These are phyloP conservation scores for Lactarius sp. DNA, from an alignment of 768 basidiomycete genomes.

Conservation along the genomic window DNA sequence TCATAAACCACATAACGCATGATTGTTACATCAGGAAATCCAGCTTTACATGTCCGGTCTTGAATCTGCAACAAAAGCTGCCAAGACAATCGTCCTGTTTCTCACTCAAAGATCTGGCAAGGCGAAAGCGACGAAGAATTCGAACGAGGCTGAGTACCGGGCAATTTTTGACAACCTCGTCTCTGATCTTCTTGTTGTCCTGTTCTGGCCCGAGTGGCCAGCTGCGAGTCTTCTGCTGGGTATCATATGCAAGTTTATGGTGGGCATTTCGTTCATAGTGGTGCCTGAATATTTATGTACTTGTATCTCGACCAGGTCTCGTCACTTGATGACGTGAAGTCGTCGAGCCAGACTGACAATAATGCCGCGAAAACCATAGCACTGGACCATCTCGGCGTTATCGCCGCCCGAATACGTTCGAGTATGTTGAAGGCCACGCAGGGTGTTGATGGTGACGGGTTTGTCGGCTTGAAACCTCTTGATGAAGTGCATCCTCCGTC, in stretches of 20 bases:
- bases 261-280: constrained; percentile 32
- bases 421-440: constrained; percentile 43
- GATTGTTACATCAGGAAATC: constrained; percentile 45
- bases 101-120: constrained; percentile 63
- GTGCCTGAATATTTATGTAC: background rate
- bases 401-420: constrained; percentile 74
- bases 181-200: constrained; percentile 77
- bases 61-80: constrained; percentile 80
- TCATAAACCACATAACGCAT: background rate
- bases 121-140: constrained; percentile 81
- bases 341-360: constrained; percentile 55
- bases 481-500: constrained; percentile 54
- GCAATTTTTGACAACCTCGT: constrained; percentile 89
- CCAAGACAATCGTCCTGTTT: constrained; percentile 60
- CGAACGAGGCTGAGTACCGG: constrained; percentile 92
- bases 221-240: constrained; percentile 78
- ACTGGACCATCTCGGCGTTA: constrained; percentile 89
- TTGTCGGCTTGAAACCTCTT: constrained; percentile 48
- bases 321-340: constrained; percentile 78
- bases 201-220: constrained; percentile 98
- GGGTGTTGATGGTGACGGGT: constrained; percentile 32
- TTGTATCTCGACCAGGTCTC: constrained; percentile 50
- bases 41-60: constrained; percentile 64
- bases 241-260: constrained; percentile 84
- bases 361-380: constrained; percentile 87